Base-by-base conservation (phyloP, 768 basidiomycete species). In the Lactifluus rugatus region DNA sequence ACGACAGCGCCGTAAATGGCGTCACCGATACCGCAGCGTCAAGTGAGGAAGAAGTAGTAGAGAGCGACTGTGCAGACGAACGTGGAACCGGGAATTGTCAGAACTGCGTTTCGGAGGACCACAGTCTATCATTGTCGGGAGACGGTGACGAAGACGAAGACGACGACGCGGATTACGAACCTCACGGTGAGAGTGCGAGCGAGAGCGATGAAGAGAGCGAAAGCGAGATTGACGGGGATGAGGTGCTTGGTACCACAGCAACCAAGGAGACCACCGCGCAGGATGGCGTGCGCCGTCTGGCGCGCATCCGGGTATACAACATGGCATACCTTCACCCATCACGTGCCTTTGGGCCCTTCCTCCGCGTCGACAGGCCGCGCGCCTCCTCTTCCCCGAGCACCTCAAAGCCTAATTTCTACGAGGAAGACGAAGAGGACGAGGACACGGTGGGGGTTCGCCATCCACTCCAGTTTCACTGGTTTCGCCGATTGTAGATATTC, bases 301-400 rank as follows among this genome's bases (percentile, higher is more conserved):
- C 74, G 1, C 66, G 74, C 16, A 61, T 65, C n/a, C 69, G 66
- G 14, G 71, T 73, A 0, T 75, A 74, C 52, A 68, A 74, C 50
- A 69, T 74, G 48, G 62, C 70, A 10, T 75, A 73, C 34, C 65
- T 73, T 19, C 62, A 57, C 31, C 53, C 62, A 1, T 67, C 71
- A 21, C 69, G 73, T 17, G 65, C 61, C 25, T 75, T 69, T 66
- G 74, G 74, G 0, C 74, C 74, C 1, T 74, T 70, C 62, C 67
- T 74, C 13, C 71, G 70, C 5, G 47, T 62, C 39, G 36, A 59
- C 48, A 13, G 5, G n/a, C n/a, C 5, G 5, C 17, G 14, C 11
- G 19, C 10, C 5, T 5, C 25, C 21, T 48, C 46, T 16, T 37
- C 45, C 26, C 19, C 26, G 11, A 17, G 11, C 16, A 2, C 46